Evolutionary conservation across 495 filamentous ascomycete genomes (phyloP).

Genomic region (Aspergillus taichungensis): DNA sequence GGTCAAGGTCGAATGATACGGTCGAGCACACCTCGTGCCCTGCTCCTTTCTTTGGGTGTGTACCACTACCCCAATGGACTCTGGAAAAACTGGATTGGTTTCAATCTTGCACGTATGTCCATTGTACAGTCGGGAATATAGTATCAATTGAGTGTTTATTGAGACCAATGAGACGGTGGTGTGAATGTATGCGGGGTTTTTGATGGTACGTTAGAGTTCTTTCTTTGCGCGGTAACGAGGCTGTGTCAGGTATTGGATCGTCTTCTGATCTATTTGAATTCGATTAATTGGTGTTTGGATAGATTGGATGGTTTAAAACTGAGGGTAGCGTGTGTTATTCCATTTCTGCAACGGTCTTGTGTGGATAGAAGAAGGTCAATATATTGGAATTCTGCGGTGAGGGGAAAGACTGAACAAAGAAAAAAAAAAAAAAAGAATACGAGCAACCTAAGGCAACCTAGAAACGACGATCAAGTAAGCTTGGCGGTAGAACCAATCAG

Average conservation of each 20-base stretch:
- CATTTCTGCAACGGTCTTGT: conserved; percentile 4
- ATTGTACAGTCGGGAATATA: not conserved
- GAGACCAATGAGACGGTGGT: not conserved
- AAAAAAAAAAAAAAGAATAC: not conserved
- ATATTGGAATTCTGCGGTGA: not conserved
- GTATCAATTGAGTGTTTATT: not conserved
- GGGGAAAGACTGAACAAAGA: not conserved
- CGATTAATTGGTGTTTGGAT: no score
- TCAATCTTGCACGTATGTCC: conserved; percentile 8
- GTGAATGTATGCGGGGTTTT: not conserved
- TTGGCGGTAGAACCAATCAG: no score
- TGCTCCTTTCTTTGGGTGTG: conserved; percentile 2
- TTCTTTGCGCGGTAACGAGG: not conserved
- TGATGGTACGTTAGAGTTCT: not conserved
- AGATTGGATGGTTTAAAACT: not conserved
- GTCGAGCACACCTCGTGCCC: not conserved
- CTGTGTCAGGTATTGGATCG: not conserved
- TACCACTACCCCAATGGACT: conserved; percentile 13
- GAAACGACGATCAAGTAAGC: no score
- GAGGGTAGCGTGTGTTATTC: conserved; percentile 12
- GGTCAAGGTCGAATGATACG: not conserved
- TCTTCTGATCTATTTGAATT: not conserved
- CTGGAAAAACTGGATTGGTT: conserved; percentile 6
- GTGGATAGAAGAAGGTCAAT: not conserved
- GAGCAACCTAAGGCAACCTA: no score